Conservation (phyloP, 2,329 filamentous ascomycete species). For the Colletotrichum tropicicola region DNA sequence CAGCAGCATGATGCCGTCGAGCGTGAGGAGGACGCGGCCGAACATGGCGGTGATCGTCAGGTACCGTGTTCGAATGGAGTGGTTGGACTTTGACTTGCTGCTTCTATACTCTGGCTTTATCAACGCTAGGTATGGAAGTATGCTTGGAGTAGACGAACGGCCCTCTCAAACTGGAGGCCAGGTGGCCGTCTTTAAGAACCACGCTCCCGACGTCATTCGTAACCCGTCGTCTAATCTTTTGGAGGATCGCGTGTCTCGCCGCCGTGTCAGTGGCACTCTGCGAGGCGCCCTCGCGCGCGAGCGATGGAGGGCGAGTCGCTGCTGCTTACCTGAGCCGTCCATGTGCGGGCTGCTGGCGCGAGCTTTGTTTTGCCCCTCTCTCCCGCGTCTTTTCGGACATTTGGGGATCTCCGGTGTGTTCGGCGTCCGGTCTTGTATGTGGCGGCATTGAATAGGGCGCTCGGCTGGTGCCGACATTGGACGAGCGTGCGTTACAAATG, state of each 20-base stretch:
- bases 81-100: neutral
- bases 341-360: neutral
- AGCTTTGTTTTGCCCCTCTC: neutral
- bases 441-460: neutral
- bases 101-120: too few relatives aligned
- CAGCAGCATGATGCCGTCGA: conserved; percentile 47
- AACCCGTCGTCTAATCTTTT: too few relatives aligned
- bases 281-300: too few relatives aligned
- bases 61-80: neutral
- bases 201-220: too few relatives aligned
- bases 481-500: neutral
- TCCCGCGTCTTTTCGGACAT: neutral
- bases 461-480: neutral
- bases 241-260: too few relatives aligned
- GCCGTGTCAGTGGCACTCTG: too few relatives aligned
- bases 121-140: too few relatives aligned
- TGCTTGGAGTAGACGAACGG: too few relatives aligned
- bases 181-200: too few relatives aligned
- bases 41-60: conserved; percentile 36
- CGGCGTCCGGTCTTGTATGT: neutral
- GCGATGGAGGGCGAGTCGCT: too few relatives aligned
- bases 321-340: too few relatives aligned
- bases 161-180: too few relatives aligned
- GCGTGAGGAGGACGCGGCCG: conserved; percentile 50
- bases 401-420: conserved; percentile 23